Base-by-base conservation (phyloP, 495 filamentous ascomycete genomes). In the Aspergillus homomorphus region DNA sequence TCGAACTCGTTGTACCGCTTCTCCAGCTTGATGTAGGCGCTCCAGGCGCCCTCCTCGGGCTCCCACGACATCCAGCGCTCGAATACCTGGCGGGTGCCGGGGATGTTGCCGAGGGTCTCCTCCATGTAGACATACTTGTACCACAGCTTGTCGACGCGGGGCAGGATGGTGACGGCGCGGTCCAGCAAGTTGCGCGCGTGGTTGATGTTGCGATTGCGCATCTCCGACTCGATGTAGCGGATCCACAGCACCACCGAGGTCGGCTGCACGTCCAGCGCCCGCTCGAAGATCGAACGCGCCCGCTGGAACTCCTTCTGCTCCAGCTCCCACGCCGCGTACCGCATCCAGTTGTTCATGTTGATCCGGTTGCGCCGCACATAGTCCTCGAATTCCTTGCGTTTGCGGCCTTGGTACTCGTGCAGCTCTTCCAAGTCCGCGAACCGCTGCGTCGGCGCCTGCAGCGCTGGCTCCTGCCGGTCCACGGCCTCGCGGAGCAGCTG, bases 91-190 rank as follows among this genome's bases (percentile, higher is more conserved):
- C 94, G 81, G 18, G 92, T 95, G 16, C 94, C 94, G 7, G 92
- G 85, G 43, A 98, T 87, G 64, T 98, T 97, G 6, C 89, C 88
- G 44, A 98, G 78, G 51, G 92, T 98, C 80, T 98, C 95, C 71
- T 97, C 94, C 89, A 98, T 96, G 67, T 96, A 96, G 26, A 96
- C 90, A 81, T 96, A 98, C 69, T 97, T 96, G 74, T 93, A 98
- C 94, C 94, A 98, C 52, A 98, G 77, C 77, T 97, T 97, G 69
- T 96, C 89, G 24, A 97, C 82, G 38, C 94, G 80, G 30, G 94
- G 94, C 30, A 97, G 78, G 55, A 94, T 91, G n/a, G 92, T 94
- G 50, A 98, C 91, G 38, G 95, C 95, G 50, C 94, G 90, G 69
- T 98, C 94, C 28, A 98, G 82, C 43, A 98, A 73, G 67, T 98